Evolutionary conservation across 1,284 basidiomycete species (phyloP).

Genomic region (Clitocybe nebularis): DNA sequence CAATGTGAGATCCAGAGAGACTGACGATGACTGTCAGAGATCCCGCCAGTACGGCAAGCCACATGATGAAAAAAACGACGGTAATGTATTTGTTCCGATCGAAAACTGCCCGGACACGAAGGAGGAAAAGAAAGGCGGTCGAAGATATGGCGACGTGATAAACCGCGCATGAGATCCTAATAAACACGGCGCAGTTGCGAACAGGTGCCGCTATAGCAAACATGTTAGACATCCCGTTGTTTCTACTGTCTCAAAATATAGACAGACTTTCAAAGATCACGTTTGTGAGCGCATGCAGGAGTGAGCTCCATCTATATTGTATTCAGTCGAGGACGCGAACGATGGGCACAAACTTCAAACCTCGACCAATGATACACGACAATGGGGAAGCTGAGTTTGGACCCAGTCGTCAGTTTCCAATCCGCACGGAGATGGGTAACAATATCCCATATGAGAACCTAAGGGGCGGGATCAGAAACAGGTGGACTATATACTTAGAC

Average conservation of each 20-base stretch:
- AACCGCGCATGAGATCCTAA: slow-evolving; percentile 6
- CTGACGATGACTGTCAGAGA: slow-evolving; percentile 4
- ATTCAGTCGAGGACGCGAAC: background rate
- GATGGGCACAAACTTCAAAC: background rate
- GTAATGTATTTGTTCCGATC: slow-evolving; percentile 18
- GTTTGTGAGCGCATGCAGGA: background rate
- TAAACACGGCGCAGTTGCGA: background rate
- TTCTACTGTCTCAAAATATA: background rate
- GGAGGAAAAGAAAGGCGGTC: slow-evolving; percentile 29
- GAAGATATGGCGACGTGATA: slow-evolving; percentile 18
- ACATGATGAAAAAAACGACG: slow-evolving; percentile 23
- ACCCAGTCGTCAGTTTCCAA: background rate
- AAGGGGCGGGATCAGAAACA: background rate
- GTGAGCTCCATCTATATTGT: background rate
- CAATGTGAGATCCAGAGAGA: background rate
- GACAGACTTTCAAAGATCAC: background rate
- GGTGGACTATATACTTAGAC: background rate
- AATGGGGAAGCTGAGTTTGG: background rate
- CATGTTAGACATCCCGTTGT: slow-evolving; percentile 1
- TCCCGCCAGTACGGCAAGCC: slow-evolving; percentile 26
- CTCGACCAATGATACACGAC: background rate
- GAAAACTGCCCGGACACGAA: slow-evolving; percentile 30
- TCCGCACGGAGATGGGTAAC: slow-evolving; percentile 1
- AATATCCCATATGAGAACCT: slow-evolving; percentile 15
- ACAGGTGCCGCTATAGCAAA: background rate